These are phyloP conservation scores for Suillus clintonianus DNA, from an alignment of 768 basidiomycete genomes.

Conservation along the genomic window DNA sequence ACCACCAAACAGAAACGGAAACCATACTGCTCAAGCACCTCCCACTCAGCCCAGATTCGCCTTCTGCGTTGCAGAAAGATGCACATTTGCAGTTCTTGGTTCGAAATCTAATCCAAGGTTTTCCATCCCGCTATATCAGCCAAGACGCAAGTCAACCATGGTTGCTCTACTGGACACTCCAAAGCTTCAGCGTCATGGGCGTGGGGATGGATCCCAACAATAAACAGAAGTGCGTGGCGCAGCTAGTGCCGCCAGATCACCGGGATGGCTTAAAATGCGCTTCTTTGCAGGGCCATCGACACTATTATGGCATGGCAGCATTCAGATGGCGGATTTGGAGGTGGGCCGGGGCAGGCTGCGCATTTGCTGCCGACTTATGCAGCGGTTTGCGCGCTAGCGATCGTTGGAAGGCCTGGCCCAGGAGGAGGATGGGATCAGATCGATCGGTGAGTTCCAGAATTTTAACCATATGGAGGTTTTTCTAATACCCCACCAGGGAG, in stretches of 20 bases:
- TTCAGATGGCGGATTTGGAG: constrained; percentile 86
- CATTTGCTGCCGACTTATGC: constrained; percentile 93
- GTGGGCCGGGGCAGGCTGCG: constrained; percentile 85
- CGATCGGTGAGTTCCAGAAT: constrained; percentile 54
- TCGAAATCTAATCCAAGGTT: constrained; percentile 72
- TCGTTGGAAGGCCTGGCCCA: constrained; percentile 72
- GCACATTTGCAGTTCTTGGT: constrained; percentile 77
- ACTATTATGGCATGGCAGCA: constrained; percentile 85
- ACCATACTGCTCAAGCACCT: constrained; percentile 57
- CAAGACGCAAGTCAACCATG: constrained; percentile 96
- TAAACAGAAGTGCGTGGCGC: constrained; percentile 64
- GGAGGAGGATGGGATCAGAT: constrained; percentile 87
- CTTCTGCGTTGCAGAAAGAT: constrained; percentile 54
- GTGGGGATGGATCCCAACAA: constrained; percentile 76
- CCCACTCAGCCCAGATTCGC: constrained; percentile 32
- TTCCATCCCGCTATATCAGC: constrained; percentile 75
- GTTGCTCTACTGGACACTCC: constrained; percentile 92
- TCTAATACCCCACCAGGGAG: constrained; percentile 41
- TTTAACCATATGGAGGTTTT: background rate
- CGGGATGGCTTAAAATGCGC: background rate
- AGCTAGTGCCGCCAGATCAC: background rate
- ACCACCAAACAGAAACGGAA: constrained; percentile 66
- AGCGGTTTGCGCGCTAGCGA: constrained; percentile 78
- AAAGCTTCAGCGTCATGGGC: constrained; percentile 78
- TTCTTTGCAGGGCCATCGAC: constrained; percentile 61